Conservation (phyloP, 2,329 filamentous ascomycete species). For the Clonostachys byssicola region DNA sequence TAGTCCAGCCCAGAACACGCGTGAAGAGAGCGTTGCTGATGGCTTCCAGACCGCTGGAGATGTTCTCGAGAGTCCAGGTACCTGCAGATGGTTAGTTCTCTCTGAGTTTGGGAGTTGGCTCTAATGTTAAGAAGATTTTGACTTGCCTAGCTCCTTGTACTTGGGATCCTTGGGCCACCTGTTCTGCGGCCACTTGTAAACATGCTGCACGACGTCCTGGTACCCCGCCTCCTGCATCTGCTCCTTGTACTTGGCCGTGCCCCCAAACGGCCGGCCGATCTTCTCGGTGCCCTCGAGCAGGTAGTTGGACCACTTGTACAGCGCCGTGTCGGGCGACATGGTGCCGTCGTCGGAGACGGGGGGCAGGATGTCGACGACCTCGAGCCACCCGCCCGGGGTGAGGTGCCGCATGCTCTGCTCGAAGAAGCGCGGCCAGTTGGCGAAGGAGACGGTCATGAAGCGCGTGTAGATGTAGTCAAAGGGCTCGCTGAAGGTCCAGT, state of each 20-base stretch:
- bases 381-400: conserved; percentile 50
- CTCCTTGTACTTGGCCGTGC: not conserved
- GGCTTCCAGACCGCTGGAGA: conserved; percentile 23
- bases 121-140: not conserved
- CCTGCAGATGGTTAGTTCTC: conserved; percentile 24
- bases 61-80: conserved; percentile 22
- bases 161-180: conserved; percentile 45
- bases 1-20: conserved; percentile 24
- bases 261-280: conserved; percentile 8
- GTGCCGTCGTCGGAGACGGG: conserved; percentile 15
- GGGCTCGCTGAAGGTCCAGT: conserved; percentile 21
- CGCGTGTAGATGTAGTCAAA: conserved; percentile 29
- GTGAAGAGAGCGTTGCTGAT: conserved; percentile 32
- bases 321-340: conserved; percentile 5
- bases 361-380: conserved; percentile 45
- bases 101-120: conserved; percentile 23
- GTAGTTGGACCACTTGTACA: conserved; percentile 11
- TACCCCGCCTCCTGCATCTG: conserved; percentile 12
- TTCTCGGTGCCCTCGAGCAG: conserved; percentile 13
- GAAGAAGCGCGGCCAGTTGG: conserved; percentile 15
- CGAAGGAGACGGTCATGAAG: conserved; percentile 20
- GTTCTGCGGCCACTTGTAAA: conserved; percentile 37
- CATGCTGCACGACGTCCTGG: conserved; percentile 7
- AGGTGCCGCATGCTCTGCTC: conserved; percentile 23
- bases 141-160: conserved; percentile 44